Base-by-base conservation (phyloP, 1,284 basidiomycete species). In the Lentinula novae-zelandiae region DNA sequence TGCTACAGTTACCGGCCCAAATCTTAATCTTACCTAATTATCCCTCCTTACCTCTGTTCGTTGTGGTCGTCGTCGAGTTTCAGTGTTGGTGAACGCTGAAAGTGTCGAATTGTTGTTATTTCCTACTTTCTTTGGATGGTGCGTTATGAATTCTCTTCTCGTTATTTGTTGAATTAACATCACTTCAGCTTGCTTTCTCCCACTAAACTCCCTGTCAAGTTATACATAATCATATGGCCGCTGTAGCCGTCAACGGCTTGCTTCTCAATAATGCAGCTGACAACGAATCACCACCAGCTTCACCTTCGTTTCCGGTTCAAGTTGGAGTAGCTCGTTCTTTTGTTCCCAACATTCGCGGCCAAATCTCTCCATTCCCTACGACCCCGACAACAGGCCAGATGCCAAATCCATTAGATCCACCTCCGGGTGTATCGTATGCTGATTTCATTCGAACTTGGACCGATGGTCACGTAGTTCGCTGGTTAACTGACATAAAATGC, bases 401-500 rank as follows among this genome's bases (percentile, higher is more conserved):
- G 58, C 68, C 63, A 60, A 66, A 58, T 49, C 68, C 76, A 46
- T 75, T 85, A 33, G 90, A 92, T 5, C 78, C 83, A 0, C 88
- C 89, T 1, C 67, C 75, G 0, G 86, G 84, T 27, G 70, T 83
- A 31, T 68, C 82, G 1, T 90, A 86, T 70, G 63, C 76, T 0
- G 87, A 89, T 36, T 88, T 82, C 67, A 77, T 92, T 56, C 78
- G 80, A 33, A 79, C 82, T 7, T 93, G 90, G 90, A 74, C 80
- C 1, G 90, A 93, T 68, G 67, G 68, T 1, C 85, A 90, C 67
- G 86, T 92, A 60, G 82, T 85, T 5, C 79, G 78, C 57, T 93
- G 90, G 90, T 77, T 93, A 39, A 67, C 79, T 0, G 87, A 90
- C 39, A 84, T 88, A 67, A 89, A 86, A 68, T 94, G 93, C 67